These are phyloP conservation scores for Xerocomus cyaneibrunnescens DNA, from an alignment of 1,284 basidiomycete species.

Conservation along the genomic window DNA sequence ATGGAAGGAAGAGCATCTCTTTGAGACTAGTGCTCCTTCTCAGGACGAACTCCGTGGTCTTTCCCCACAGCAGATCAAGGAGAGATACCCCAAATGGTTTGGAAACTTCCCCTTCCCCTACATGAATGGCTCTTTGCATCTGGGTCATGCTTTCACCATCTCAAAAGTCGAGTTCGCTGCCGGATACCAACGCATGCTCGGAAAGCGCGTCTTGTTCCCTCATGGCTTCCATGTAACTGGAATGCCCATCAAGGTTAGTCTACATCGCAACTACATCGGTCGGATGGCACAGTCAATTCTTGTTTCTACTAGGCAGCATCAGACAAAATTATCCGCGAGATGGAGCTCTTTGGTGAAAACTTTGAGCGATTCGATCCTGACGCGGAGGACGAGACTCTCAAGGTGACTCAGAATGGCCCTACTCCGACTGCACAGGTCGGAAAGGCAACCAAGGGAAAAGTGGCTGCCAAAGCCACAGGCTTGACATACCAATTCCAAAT, in stretches of 20 bases:
- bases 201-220: conserved; percentile 94
- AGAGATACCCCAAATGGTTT: conserved; percentile 94
- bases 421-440: conserved; percentile 49
- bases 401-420: conserved; percentile 39
- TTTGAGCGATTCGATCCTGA: conserved; percentile 73
- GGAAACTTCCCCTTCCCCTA: conserved; percentile 96
- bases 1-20: conserved; percentile 74
- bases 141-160: conserved; percentile 98
- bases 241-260: conserved; percentile 94
- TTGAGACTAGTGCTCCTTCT: conserved; percentile 84
- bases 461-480: conserved; percentile 91
- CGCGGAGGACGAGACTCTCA: conserved; percentile 48
- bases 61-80: conserved; percentile 59
- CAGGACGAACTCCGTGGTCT: conserved; percentile 63
- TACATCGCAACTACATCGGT: neutral
- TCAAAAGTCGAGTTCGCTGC: conserved; percentile 98
- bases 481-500: conserved; percentile 99
- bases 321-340: conserved; percentile 97
- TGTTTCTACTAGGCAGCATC: conserved; percentile 68
- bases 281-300: neutral
- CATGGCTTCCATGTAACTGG: conserved; percentile 97
- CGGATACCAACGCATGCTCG: conserved; percentile 94
- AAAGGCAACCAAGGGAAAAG: conserved; percentile 97
- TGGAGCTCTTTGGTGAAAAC: conserved; percentile 92
- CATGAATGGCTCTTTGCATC: conserved; percentile 98